These are phyloP conservation scores for Pythium aquatile DNA, from an alignment of 352 stramenopile species.

Conservation along the genomic window DNA sequence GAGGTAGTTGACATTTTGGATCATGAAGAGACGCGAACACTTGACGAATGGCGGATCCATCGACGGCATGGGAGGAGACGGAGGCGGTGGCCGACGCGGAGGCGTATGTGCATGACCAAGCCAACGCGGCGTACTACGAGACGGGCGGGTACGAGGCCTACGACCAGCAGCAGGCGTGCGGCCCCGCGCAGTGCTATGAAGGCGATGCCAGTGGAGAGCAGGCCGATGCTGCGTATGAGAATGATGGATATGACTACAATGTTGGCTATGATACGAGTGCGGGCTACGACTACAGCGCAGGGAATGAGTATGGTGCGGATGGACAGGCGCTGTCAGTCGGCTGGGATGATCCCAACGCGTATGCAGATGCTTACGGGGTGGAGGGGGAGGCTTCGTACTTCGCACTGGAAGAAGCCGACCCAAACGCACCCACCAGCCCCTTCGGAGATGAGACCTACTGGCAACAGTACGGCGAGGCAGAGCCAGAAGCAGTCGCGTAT, in stretches of 20 bases:
- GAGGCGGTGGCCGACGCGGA: background rate
- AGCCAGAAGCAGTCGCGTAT: background rate
- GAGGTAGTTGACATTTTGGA: background rate
- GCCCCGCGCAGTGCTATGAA: background rate
- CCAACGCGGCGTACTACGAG: background rate
- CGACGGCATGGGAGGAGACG: background rate
- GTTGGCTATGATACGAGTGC: background rate
- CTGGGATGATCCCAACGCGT: conserved; percentile 10
- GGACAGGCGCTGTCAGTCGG: background rate
- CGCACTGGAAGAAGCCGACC: conserved; percentile 14
- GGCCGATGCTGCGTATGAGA: background rate
- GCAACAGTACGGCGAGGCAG: conserved; percentile 30
- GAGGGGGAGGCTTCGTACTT: conserved; percentile 21
- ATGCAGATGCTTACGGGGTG: background rate
- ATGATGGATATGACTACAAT: background rate
- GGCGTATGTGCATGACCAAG: conserved; percentile 13
- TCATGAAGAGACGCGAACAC: conserved; percentile 11
- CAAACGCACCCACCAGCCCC: conserved; percentile 19
- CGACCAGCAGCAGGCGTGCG: background rate
- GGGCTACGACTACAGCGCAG: conserved; percentile 1
- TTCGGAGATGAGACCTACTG: conserved; percentile 57
- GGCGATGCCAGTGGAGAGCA: background rate
- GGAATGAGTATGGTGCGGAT: conserved; percentile 10
- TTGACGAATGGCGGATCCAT: background rate
- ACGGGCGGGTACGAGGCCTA: background rate